A percentile compares a stretch with the other conserved stretches of the same genome.
Conservation (phyloP, 225 moss, liverwort and hornwort genomes). For the Polytrichum formosum region DNA sequence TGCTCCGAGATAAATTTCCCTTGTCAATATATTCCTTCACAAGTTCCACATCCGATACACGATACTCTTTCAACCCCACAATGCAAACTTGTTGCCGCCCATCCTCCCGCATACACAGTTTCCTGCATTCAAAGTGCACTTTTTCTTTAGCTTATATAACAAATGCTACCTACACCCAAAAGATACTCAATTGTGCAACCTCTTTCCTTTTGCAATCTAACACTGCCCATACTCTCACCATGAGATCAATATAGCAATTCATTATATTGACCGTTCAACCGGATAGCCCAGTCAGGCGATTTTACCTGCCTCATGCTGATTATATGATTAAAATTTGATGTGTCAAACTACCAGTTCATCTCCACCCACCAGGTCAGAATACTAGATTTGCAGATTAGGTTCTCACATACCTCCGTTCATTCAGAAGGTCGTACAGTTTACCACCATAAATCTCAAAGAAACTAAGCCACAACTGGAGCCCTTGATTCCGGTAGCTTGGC, state of each 20-base stretch:
- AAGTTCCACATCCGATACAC: constrained; percentile 93
- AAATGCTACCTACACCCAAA: too few relatives aligned
- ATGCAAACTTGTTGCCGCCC: constrained; percentile 99
- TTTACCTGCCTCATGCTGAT: too few relatives aligned
- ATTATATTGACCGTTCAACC: too few relatives aligned
- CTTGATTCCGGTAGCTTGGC: constrained; percentile 76
- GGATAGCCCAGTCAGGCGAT: too few relatives aligned
- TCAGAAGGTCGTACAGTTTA: constrained; percentile 97
- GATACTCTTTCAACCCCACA: constrained; percentile 94
- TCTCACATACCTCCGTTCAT: constrained; percentile 84
- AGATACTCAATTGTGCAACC: too few relatives aligned
- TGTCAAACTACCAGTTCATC: too few relatives aligned
- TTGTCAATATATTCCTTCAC: constrained; percentile 74
- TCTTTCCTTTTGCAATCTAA: too few relatives aligned
- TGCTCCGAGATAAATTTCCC: constrained; percentile 72
- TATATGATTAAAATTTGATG: too few relatives aligned
- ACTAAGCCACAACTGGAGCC: constrained; percentile 96
- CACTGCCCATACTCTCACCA: too few relatives aligned
- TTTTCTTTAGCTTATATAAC: constrained; percentile 2
- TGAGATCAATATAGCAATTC: too few relatives aligned
- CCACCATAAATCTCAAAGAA: constrained; percentile 99
- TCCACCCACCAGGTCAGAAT: too few relatives aligned
- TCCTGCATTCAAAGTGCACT: constrained; percentile 47
- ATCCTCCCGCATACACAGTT: constrained; percentile 99
- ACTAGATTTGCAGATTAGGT: constrained; percentile 24